Conservation (phyloP, 352 stramenopile genomes). For the Thraustochytrium sp. region DNA sequence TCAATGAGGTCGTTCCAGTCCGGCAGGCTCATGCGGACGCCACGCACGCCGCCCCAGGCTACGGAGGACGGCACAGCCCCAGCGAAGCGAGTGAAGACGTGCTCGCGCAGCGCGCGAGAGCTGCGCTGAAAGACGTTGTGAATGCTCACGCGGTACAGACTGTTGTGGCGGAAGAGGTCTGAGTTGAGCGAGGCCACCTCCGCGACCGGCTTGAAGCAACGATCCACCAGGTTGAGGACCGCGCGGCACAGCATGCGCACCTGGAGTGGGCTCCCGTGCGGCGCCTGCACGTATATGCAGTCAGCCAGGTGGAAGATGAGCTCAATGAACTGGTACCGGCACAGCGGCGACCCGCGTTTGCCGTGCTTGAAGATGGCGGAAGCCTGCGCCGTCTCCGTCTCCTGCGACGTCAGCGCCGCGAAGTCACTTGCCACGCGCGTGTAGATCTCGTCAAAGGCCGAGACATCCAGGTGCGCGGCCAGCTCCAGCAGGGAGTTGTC, state of each 20-base stretch:
- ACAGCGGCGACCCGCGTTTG: constrained; percentile 6
- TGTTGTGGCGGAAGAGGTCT: constrained; percentile 32
- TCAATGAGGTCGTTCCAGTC: constrained; percentile 32
- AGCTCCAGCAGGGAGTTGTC: neutral
- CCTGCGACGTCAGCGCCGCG: neutral
- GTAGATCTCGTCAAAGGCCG: constrained; percentile 28
- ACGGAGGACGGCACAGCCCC: neutral
- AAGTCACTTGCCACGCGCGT: neutral
- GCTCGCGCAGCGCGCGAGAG: neutral
- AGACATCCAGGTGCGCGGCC: neutral
- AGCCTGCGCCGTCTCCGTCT: neutral
- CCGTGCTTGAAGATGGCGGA: constrained; percentile 3
- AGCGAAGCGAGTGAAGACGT: constrained; percentile 9
- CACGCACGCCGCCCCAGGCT: neutral
- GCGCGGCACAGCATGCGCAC: neutral
- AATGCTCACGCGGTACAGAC: constrained; percentile 2
- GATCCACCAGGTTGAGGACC: neutral
- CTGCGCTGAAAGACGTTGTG: constrained; percentile 36
- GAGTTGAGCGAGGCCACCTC: neutral
- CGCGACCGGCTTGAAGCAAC: constrained; percentile 20
- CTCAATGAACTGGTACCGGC: constrained; percentile 33
- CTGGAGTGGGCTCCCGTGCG: neutral
- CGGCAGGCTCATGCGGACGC: neutral
- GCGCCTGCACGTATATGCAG: neutral
- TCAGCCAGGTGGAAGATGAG: constrained; percentile 22